Base-by-base conservation (phyloP, 2,329 filamentous ascomycete species). In the Pseudogymnoascus sp. region DNA sequence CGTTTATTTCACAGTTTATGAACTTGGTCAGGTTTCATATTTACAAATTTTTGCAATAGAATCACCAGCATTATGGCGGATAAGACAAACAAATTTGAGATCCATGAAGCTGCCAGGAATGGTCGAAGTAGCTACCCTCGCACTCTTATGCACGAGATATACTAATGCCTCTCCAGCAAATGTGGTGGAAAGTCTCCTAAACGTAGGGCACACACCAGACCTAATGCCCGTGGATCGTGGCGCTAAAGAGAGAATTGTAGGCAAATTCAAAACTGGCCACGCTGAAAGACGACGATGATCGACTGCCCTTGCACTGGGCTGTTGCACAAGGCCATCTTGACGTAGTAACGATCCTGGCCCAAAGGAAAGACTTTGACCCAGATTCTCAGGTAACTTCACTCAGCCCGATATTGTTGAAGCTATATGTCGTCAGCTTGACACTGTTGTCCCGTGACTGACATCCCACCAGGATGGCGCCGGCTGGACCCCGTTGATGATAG, bases 221-320 rank as follows among this genome's bases (percentile, higher is more conserved):
- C 29, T 37, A 21, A 58, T 62, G n/a, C 12, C 29, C 3, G n/a
- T 33, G 29, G 15, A 55, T 10, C 4, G n/a, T 13, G 29, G 15
- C 18, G 48, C 48, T 55, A 55, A 55, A 55, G n/a, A 21, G 29
- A 21, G 36, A 42, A 36, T 45, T 52, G 62, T 62, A 93, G 88
- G 85, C 87, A 67, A 92, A 96, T 71, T 87, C 89, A 2, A 92
- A 89, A 70, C 83, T 95, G 39, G 87, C 90, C 27, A 80, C 78
- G 55, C 75, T 75, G 63, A 85, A 86, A 69, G 94, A 99, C 70
- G 87, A 90, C 58, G 94, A 99, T 73, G 90, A 91, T 13, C 89
- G 94, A 48, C 83, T 96, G 37, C 87, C 94, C 2, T 86, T 97
- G 62, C 94, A 99, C 79, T 99, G 94, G 94, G 93, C 94, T 0